Conservation (phyloP, 139 green algal species). For the Monoraphidium neglectum region DNA sequence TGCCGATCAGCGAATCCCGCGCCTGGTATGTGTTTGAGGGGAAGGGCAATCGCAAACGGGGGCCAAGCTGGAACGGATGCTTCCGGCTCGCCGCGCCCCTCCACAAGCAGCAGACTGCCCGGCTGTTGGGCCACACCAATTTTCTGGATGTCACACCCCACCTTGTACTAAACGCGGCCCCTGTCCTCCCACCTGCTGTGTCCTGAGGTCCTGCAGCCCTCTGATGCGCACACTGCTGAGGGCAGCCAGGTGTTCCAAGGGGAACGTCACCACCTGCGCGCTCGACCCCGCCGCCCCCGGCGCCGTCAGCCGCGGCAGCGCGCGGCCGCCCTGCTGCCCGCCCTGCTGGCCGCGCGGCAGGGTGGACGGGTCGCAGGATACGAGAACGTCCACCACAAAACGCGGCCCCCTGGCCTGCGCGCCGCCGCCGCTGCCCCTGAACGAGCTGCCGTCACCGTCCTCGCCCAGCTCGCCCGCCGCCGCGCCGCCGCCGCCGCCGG, state of each 20-base stretch:
- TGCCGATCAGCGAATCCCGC: slow-evolving; percentile 9
- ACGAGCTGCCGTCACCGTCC: slow-evolving; percentile 15
- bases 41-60: no score
- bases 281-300: slow-evolving; percentile 25
- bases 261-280: slow-evolving; percentile 59
- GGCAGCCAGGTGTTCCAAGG: slow-evolving; percentile 52
- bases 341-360: slow-evolving; percentile 1
- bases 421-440: slow-evolving; percentile 9
- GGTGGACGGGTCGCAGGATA: slow-evolving; percentile 39
- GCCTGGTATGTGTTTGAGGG: no score
- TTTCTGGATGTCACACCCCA: no score
- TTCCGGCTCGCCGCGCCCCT: no score
- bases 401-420: no score
- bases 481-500: background rate
- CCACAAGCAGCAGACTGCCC: no score
- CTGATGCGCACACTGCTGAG: slow-evolving; percentile 72
- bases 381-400: slow-evolving; percentile 85
- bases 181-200: background rate
- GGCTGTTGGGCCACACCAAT: slow-evolving; percentile 1
- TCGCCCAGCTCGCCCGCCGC: no score
- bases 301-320: slow-evolving; percentile 30
- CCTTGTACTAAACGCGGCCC: no score
- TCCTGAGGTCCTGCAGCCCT: slow-evolving; percentile 69
- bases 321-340: background rate
- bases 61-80: no score